A percentile compares a stretch with the other conserved stretches of the same genome.
Evolutionary conservation across 2,329 filamentous ascomycete genomes (phyloP).

Genomic region (Aureobasidium uvarum): DNA sequence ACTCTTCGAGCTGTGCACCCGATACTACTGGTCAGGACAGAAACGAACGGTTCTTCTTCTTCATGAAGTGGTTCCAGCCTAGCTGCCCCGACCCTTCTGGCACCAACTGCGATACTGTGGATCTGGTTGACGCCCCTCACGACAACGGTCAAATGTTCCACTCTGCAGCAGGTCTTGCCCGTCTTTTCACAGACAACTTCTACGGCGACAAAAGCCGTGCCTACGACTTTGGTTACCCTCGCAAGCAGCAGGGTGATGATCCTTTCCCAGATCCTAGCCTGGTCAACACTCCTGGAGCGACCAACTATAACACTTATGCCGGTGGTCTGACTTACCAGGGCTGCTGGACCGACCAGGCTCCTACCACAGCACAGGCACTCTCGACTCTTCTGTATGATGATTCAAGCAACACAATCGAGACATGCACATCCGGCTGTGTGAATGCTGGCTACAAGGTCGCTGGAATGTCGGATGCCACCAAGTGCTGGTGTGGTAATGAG

Average conservation of each 20-base stretch:
- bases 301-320: conserved; percentile 37
- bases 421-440: conserved; percentile 36
- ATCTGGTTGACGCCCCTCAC: conserved; percentile 39
- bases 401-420: conserved; percentile 36
- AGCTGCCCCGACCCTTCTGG: conserved; percentile 30
- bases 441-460: conserved; percentile 31
- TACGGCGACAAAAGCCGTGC: conserved; percentile 38
- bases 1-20: conserved; percentile 38
- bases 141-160: conserved; percentile 41
- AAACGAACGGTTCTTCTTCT: conserved; percentile 44
- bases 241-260: conserved; percentile 38
- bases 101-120: conserved; percentile 39
- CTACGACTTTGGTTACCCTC: conserved; percentile 42
- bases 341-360: conserved; percentile 38
- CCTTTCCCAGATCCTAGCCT: conserved; percentile 39
- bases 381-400: conserved; percentile 34
- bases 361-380: conserved; percentile 31
- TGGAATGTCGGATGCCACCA: conserved; percentile 19
- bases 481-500: conserved; percentile 26
- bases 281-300: conserved; percentile 29
- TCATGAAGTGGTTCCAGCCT: conserved; percentile 40
- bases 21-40: conserved; percentile 38
- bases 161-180: conserved; percentile 37
- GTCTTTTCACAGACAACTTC: conserved; percentile 43
- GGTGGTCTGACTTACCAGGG: conserved; percentile 41